A percentile compares a stretch with the other conserved stretches of the same genome.
Evolutionary conservation across 768 basidiomycete species (phyloP).

Genomic region (Mycena alexandri): DNA sequence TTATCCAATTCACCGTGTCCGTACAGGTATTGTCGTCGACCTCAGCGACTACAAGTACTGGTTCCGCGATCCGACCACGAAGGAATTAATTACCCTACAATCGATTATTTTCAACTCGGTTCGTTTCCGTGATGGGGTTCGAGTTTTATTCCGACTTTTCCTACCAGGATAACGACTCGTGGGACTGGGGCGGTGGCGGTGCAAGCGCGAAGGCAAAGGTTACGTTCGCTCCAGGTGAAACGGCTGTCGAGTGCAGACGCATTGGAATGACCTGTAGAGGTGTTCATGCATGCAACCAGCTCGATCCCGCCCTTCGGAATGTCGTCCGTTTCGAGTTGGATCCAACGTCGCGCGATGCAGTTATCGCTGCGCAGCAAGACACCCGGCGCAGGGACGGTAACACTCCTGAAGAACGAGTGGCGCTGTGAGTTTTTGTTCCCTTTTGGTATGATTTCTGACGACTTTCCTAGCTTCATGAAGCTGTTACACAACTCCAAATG

Average conservation of each 20-base stretch:
- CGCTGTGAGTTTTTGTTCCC: slow-evolving; percentile 11
- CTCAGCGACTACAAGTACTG: not conserved
- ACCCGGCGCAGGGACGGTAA: slow-evolving; percentile 23
- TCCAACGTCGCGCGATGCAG: not conserved
- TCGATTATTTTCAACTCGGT: not conserved
- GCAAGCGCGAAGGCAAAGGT: not conserved
- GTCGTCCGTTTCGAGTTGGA: not conserved
- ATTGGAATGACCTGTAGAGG: slow-evolving; percentile 4
- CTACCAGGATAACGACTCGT: slow-evolving; percentile 21
- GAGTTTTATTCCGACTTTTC: too few relatives aligned
- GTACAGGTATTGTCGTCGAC: slow-evolving; percentile 1
- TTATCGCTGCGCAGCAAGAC: slow-evolving; percentile 5
- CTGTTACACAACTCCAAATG: not conserved
- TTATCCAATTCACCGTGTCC: not conserved
- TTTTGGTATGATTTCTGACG: not conserved
- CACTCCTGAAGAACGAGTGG: slow-evolving; percentile 14
- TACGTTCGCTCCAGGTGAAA: not conserved
- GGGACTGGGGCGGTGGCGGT: not conserved
- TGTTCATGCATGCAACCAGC: not conserved
- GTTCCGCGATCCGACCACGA: not conserved
- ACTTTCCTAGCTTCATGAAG: not conserved
- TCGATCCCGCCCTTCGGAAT: not conserved
- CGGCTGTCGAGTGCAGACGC: slow-evolving; percentile 2
- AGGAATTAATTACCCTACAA: not conserved
- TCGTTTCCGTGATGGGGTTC: not conserved